Evolutionary conservation across 169 alveolate species (phyloP).

Genomic region (Toxoplasma gondii): DNA sequence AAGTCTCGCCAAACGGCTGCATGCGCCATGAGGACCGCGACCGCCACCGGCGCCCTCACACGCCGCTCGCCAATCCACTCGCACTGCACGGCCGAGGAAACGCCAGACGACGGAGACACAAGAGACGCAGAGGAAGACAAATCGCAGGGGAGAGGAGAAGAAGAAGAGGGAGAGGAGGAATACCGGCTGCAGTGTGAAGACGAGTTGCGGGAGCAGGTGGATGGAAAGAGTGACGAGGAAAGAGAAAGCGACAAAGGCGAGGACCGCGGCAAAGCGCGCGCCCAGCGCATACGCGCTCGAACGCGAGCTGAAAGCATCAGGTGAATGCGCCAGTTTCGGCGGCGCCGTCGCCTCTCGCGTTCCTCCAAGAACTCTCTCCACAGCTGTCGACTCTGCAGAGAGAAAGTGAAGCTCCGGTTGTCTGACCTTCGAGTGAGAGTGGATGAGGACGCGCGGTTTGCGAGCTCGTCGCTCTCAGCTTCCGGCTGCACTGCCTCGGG

Average conservation of each 20-base stretch:
- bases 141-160: background rate
- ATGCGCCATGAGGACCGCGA: background rate
- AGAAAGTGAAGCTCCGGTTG: background rate
- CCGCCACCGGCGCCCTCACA: background rate
- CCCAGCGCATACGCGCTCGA: constrained; percentile 10
- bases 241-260: background rate
- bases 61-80: background rate
- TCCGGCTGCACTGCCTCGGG: background rate
- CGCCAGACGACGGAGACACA: background rate
- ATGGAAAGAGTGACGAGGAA: background rate
- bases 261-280: background rate
- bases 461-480: background rate
- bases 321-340: background rate
- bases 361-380: background rate
- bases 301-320: background rate
- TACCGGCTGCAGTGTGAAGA: background rate
- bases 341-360: background rate
- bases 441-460: background rate
- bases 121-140: background rate
- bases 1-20: background rate
- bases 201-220: background rate
- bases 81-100: background rate
- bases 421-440: background rate
- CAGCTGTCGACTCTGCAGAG: background rate
- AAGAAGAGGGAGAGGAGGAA: background rate